phyloP scores from a whole-genome alignment of 495 filamentous ascomycete species.

The Penicillium canariense region DNA sequence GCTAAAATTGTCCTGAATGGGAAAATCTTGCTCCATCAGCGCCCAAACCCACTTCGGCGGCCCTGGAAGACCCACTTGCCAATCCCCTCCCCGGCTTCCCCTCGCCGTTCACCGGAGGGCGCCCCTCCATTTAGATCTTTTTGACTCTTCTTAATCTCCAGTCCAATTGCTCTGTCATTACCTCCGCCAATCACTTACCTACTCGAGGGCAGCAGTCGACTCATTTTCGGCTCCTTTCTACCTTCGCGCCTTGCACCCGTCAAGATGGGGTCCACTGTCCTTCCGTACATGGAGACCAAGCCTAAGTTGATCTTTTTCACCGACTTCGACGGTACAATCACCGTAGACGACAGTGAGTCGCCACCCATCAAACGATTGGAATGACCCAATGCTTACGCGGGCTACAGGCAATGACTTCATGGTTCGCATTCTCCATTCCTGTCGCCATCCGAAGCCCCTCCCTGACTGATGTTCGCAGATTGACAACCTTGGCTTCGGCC shows the following conservation, averaged over 20 bases:
- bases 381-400: conserved; percentile 18
- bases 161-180: no score
- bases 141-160: conserved; percentile 8
- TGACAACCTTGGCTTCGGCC: conserved; percentile 85
- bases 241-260: not conserved
- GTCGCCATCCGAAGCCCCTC: not conserved
- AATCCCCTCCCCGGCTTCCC: conserved; percentile 13
- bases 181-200: no score
- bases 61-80: conserved; percentile 11
- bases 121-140: conserved; percentile 13
- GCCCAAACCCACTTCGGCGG: no score
- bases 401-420: conserved; percentile 80
- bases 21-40: conserved; percentile 14
- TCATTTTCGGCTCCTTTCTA: no score
- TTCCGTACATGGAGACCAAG: conserved; percentile 56
- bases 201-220: no score
- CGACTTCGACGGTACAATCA: conserved; percentile 97
- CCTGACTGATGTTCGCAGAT: conserved; percentile 50
- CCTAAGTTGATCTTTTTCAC: conserved; percentile 95
- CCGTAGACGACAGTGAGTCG: conserved; percentile 71
- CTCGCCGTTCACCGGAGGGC: conserved; percentile 15
- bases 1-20: conserved; percentile 6
- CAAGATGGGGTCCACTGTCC: conserved; percentile 38
- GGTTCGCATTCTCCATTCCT: conserved; percentile 35
- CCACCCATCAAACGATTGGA: not conserved